Evolutionary conservation across 1,139 yeast species (phyloP).

Genomic region (Yamadazyma dendronema): DNA sequence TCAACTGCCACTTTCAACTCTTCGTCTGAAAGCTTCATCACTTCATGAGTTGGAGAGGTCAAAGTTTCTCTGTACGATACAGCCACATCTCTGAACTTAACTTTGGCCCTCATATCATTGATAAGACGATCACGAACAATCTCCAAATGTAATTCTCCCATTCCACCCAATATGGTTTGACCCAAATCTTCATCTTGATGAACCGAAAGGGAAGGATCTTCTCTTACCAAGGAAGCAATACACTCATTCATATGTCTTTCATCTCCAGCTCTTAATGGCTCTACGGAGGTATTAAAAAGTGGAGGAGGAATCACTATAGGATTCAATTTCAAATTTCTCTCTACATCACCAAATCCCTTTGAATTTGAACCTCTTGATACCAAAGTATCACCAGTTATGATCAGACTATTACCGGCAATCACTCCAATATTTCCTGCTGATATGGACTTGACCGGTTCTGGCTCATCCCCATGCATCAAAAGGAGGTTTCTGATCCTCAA

Average conservation of each 20-base stretch:
- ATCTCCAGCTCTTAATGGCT: conserved; percentile 83
- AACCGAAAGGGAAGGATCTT: conserved; percentile 48
- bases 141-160: conserved; percentile 95
- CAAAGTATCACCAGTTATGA: conserved; percentile 89
- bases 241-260: conserved; percentile 67
- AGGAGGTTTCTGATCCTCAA: conserved; percentile 66
- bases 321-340: conserved; percentile 53
- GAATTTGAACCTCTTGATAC: conserved; percentile 48
- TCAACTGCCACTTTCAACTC: conserved; percentile 24
- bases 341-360: conserved; percentile 51
- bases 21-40: conserved; percentile 12
- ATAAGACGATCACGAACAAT: conserved; percentile 77
- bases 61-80: conserved; percentile 87
- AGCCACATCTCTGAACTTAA: conserved; percentile 75
- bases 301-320: conserved; percentile 92
- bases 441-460: conserved; percentile 64
- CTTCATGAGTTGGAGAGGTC: conserved; percentile 17
- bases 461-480: conserved; percentile 86
- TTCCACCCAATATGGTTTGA: conserved; percentile 84
- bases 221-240: conserved; percentile 62
- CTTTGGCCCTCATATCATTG: conserved; percentile 78
- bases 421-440: conserved; percentile 89
- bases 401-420: conserved; percentile 65
- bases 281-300: conserved; percentile 81
- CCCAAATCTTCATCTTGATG: conserved; percentile 77